Evolutionary conservation across 1,284 basidiomycete genomes (phyloP), one percentile per base, ranked within the genome.

Genomic region (Ceratobasidium sp.): DNA sequence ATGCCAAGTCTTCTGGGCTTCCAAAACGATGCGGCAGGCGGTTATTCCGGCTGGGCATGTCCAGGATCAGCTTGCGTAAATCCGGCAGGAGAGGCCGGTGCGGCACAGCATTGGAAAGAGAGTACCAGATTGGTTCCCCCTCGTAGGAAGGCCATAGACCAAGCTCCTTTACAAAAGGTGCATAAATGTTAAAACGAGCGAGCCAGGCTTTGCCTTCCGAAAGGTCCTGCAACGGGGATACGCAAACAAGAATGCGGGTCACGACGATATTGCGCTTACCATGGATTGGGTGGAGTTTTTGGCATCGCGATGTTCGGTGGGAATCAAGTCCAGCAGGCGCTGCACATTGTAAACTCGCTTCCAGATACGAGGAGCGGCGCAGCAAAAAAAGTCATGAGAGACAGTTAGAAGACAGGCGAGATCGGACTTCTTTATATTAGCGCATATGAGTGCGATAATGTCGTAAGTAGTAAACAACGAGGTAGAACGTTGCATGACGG

Each of bases 311-410:
- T 36, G 3, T 14, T 23, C 5, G 23, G 3, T 21, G 6, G 23
- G 40, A 46, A 44, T 12, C 38, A 61, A n/a, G 8, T 18, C 36
- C 14, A 61, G 8, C 12, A 61, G 42, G 21, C 23, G 38, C n/a
- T 16, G 14, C 23, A 18, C 9, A 7, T 21, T 11, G 9, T 21
- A 8, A 9, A 61, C 6, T 3, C 21, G 14, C 12, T 16, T 40
- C 59, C 59, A 61, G n/a, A 61, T 28, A n/a, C 12, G 38, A 25
- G 59, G 59, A 9, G 25, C 11, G 59, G n/a, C 38, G 9, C 40
- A 44, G 25, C 23, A 12, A 21, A 59, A 59, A 36, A 59, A 59
- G 7, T 18, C n/a, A 40, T 23, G 58, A 40, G 58, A 59, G 18
- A 59, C 58, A 12, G 7, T 40, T 23, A 23, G 18, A 6, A 59